Conservation (phyloP, 1,284 basidiomycete genomes). For the Abortiporus biennis region DNA sequence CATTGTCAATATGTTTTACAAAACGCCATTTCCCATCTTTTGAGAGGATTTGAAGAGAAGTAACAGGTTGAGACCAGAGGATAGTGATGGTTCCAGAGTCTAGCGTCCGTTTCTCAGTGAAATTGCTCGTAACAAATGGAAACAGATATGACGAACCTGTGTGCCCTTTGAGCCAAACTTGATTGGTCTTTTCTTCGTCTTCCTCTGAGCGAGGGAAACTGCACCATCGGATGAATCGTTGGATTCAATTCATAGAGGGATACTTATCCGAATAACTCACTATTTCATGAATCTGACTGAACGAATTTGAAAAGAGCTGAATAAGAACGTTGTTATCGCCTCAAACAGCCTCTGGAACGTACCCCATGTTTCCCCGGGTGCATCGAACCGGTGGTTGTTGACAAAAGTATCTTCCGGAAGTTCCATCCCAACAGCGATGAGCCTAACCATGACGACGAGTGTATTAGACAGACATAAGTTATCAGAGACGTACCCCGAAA, state of each 20-base stretch:
- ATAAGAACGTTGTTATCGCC: not conserved
- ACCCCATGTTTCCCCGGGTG: constrained; percentile 24
- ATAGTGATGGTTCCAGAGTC: constrained; percentile 56
- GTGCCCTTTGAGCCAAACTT: constrained; percentile 59
- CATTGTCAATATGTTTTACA: constrained; percentile 54
- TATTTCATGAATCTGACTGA: constrained; percentile 55
- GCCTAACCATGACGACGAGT: no score
- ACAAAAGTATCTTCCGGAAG: constrained; percentile 28
- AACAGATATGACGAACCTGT: constrained; percentile 41
- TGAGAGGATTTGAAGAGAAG: constrained; percentile 49
- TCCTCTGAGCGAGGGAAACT: constrained; percentile 40
- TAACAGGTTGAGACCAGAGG: constrained; percentile 55
- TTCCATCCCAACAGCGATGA: constrained; percentile 33
- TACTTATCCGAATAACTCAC: constrained; percentile 22
- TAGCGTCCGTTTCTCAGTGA: constrained; percentile 14
- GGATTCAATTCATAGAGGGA: not conserved
- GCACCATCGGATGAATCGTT: constrained; percentile 9
- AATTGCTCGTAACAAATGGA: no score
- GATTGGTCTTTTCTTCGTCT: constrained; percentile 47
- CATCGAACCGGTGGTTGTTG: constrained; percentile 22
- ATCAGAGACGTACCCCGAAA: no score
- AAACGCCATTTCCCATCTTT: constrained; percentile 50
- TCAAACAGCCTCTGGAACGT: no score
- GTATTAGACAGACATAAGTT: no score
- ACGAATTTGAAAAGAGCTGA: not conserved